These are phyloP conservation scores for Scheffersomyces amazonensis DNA, from an alignment of 805 yeast species.

Conservation along the genomic window DNA sequence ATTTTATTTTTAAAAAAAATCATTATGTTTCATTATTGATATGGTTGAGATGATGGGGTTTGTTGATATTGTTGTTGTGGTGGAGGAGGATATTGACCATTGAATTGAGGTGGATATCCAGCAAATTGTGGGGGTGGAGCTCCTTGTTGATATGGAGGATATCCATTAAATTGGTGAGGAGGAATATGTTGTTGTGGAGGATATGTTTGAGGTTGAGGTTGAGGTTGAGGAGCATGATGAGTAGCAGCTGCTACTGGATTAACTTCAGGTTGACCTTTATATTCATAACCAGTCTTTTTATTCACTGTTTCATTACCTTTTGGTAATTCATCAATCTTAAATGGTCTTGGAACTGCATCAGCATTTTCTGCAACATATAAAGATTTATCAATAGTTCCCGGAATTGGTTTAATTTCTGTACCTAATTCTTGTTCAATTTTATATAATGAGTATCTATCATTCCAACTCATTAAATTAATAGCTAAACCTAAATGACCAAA, in stretches of 20 bases:
- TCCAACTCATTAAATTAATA: constrained; percentile 93
- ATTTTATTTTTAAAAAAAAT: too few relatives aligned
- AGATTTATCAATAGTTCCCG: constrained; percentile 84
- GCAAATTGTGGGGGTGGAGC: constrained; percentile 7
- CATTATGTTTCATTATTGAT: constrained; percentile 6
- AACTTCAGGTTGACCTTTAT: constrained; percentile 44
- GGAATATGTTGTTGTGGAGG: too few relatives aligned
- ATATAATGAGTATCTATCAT: constrained; percentile 89
- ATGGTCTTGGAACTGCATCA: constrained; percentile 81
- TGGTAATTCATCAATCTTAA: constrained; percentile 66
- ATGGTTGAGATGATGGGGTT: constrained; percentile 11
- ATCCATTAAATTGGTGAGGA: constrained; percentile 17
- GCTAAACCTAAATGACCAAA: constrained; percentile 98
- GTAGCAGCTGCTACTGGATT: constrained; percentile 8
- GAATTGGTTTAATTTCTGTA: constrained; percentile 95
- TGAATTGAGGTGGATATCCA: constrained; percentile 6
- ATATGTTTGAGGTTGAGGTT: constrained; percentile 5
- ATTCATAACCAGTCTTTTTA: constrained; percentile 35
- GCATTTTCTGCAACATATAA: constrained; percentile 84
- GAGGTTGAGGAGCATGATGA: constrained; percentile 7
- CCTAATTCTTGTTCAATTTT: constrained; percentile 97
- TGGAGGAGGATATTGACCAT: constrained; percentile 2
- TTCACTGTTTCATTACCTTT: constrained; percentile 35
- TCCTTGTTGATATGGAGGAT: constrained; percentile 15
- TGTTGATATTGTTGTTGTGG: constrained; percentile 7